Evolutionary conservation across 176 grass and related monocot genomes (phyloP).

Genomic region (Carex kokanica): DNA sequence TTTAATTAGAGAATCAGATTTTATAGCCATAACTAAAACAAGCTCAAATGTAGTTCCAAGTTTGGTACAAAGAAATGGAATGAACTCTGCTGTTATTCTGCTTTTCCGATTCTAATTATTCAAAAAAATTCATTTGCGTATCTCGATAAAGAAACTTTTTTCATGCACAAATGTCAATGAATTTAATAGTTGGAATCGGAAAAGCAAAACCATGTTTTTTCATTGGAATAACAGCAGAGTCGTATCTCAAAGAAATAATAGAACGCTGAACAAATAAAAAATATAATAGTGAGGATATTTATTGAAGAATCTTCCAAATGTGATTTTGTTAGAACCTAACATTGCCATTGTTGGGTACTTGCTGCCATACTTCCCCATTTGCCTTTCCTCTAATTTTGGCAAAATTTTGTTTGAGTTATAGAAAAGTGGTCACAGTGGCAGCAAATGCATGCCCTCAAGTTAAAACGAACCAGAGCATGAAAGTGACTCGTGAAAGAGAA

Average conservation of each 20-base stretch:
- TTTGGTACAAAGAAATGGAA: neutral
- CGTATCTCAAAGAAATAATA: no score
- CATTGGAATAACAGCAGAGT: no score
- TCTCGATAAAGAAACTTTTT: no score
- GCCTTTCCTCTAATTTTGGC: slow-evolving; percentile 6
- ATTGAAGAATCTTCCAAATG: neutral
- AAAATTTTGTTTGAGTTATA: neutral
- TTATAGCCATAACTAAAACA: no score
- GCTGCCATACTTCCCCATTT: slow-evolving; percentile 20
- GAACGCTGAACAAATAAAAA: no score
- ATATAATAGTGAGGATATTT: neutral
- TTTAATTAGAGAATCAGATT: neutral
- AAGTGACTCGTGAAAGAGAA: slow-evolving; percentile 40
- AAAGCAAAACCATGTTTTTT: no score
- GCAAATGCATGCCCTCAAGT: slow-evolving; percentile 5
- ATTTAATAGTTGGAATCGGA: no score
- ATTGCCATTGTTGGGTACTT: slow-evolving; percentile 6
- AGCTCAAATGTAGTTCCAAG: neutral
- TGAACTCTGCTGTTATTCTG: no score
- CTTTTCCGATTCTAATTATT: no score
- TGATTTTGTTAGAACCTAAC: neutral
- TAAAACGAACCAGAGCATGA: slow-evolving; percentile 22
- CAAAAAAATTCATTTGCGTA: no score
- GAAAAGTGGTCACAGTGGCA: slow-evolving; percentile 3
- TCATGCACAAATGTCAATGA: no score